A percentile compares a stretch with the other conserved stretches of the same genome.
Evolutionary conservation across 139 green algal species (phyloP).

Genomic region (Medakamo hakoo): DNA sequence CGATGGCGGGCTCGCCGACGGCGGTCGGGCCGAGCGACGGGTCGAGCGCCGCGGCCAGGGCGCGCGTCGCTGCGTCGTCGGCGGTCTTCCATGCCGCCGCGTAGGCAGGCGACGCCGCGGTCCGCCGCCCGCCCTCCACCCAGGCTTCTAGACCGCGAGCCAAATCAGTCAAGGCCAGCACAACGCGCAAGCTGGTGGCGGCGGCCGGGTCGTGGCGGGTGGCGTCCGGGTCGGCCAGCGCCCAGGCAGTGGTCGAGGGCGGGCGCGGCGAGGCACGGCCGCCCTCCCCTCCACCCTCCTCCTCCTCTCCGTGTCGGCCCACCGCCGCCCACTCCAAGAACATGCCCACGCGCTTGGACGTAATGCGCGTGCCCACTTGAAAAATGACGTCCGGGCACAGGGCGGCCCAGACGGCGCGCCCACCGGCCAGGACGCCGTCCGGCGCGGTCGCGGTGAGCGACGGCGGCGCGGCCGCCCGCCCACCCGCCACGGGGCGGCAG

Average conservation of each 20-base stretch:
- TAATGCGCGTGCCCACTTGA: constrained; percentile 62
- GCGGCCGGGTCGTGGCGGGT: constrained; percentile 53
- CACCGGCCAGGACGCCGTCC: neutral
- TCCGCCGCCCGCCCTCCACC: neutral
- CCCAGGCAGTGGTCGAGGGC: neutral
- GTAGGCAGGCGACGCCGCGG: neutral
- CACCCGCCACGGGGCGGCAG: constrained; percentile 29
- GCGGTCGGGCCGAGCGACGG: no score
- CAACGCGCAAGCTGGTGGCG: neutral
- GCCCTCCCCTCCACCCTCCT: neutral
- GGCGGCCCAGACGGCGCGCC: constrained; percentile 18
- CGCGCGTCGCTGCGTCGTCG: neutral
- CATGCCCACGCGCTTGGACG: constrained; percentile 63
- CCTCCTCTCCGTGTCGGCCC: constrained; percentile 4
- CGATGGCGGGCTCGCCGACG: neutral
- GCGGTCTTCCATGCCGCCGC: no score
- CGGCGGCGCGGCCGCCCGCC: neutral
- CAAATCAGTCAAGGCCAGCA: no score
- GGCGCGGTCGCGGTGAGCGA: constrained; percentile 1
- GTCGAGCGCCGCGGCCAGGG: neutral
- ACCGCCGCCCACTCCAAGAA: constrained; percentile 53
- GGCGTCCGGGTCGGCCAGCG: constrained; percentile 17
- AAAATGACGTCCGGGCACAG: constrained; percentile 63
- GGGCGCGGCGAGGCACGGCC: neutral
- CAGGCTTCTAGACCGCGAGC: neutral